Conservation (phyloP, 345 rosid species). For the Linum usitatissimum region DNA sequence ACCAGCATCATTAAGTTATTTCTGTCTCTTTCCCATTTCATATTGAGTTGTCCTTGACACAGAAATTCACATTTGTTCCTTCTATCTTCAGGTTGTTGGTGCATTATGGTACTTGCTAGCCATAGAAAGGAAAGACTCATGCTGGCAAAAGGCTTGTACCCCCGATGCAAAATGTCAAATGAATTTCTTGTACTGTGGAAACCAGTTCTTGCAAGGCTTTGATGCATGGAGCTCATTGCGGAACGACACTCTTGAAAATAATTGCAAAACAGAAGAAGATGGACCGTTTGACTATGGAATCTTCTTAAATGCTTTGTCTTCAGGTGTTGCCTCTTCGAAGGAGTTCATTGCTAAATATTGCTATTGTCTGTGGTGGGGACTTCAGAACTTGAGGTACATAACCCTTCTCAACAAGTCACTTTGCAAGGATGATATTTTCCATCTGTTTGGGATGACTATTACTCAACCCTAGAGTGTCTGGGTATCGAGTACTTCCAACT, state of each 20-base stretch:
- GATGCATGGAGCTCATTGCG: conserved; percentile 34
- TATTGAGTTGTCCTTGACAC: conserved; percentile 1
- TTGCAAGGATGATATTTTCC: too few species aligned
- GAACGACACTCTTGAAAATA: conserved; percentile 17
- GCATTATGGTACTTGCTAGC: conserved; percentile 92
- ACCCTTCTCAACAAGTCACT: neutral
- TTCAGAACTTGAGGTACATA: conserved; percentile 80
- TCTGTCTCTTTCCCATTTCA: too few species aligned
- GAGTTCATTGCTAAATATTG: conserved; percentile 70
- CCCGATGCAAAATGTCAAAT: conserved; percentile 21
- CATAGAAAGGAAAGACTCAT: conserved; percentile 63
- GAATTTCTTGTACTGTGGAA: conserved; percentile 67
- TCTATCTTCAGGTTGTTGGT: conserved; percentile 60
- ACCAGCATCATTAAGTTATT: conserved; percentile 3
- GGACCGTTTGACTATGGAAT: conserved; percentile 73
- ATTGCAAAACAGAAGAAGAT: conserved; percentile 28
- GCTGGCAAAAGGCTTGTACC: conserved; percentile 57
- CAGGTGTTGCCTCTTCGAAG: conserved; percentile 60
- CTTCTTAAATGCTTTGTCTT: conserved; percentile 50
- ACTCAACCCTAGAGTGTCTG: too few species aligned
- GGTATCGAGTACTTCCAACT: too few species aligned
- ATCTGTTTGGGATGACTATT: too few species aligned
- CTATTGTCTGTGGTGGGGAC: conserved; percentile 99
- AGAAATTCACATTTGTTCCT: neutral
- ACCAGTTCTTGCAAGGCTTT: conserved; percentile 37